phyloP scores from a whole-genome alignment of 164 flowering plant genomes.

The Euptelea pleiosperma region DNA sequence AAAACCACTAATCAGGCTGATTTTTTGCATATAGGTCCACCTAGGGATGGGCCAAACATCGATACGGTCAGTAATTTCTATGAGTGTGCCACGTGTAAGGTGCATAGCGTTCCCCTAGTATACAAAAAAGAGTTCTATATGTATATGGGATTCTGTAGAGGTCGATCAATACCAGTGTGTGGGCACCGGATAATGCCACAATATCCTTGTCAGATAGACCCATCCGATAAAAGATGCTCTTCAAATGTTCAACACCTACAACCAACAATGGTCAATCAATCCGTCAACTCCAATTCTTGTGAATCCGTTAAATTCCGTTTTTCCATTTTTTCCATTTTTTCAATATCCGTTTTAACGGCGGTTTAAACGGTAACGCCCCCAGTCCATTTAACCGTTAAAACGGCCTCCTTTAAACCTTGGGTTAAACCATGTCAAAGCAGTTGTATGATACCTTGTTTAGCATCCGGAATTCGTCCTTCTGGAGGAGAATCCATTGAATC shows the following conservation, averaged over 20 bases:
- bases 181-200: slow-evolving; percentile 88
- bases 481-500: slow-evolving; percentile 68
- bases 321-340: no score
- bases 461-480: slow-evolving; percentile 93
- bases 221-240: slow-evolving; percentile 77
- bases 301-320: no score
- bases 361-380: no score
- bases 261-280: slow-evolving; percentile 21
- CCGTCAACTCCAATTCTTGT: no score
- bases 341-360: no score
- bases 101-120: no score
- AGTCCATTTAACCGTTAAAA: no score
- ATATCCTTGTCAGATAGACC: slow-evolving; percentile 91
- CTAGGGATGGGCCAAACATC: no score
- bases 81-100: no score
- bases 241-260: slow-evolving; percentile 70
- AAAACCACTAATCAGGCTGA: no score
- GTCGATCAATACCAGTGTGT: slow-evolving; percentile 70
- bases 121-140: not conserved
- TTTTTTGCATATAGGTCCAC: not conserved
- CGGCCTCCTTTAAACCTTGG: no score
- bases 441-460: slow-evolving; percentile 58
- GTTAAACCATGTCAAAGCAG: not conserved
- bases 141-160: not conserved
- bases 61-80: no score